Conservation (phyloP, 2,329 filamentous ascomycete species). For the Bretziella fagacearum region DNA sequence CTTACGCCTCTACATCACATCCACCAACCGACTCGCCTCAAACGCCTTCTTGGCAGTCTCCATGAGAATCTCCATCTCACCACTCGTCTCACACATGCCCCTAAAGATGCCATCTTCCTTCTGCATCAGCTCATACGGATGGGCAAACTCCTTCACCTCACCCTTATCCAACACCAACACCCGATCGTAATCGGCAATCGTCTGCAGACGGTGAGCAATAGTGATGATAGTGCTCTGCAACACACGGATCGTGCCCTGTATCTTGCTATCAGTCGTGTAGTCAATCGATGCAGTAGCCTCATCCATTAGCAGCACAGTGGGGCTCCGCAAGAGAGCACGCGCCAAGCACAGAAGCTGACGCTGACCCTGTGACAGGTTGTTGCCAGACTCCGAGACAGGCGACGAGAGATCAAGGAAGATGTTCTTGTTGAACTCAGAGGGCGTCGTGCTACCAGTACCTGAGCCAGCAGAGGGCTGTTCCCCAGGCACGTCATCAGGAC, state of each 20-base stretch:
- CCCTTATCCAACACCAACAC: conserved; percentile 89
- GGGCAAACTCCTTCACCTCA: conserved; percentile 71
- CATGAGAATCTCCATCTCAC: conserved; percentile 34
- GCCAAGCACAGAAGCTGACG: conserved; percentile 88
- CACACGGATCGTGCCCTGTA: conserved; percentile 91
- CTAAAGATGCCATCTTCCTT: conserved; percentile 48
- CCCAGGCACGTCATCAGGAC: conserved; percentile 30
- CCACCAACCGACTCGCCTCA: conserved; percentile 25
- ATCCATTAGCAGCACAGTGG: conserved; percentile 95
- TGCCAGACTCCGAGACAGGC: conserved; percentile 72
- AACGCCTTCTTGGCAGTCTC: conserved; percentile 40
- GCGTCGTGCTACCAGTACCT: conserved; percentile 17
- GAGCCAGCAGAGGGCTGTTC: conserved; percentile 8
- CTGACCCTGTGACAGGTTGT: conserved; percentile 90
- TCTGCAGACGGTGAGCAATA: conserved; percentile 88
- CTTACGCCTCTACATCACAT: conserved; percentile 16
- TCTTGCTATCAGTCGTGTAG: conserved; percentile 87
- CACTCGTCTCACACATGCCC: conserved; percentile 49
- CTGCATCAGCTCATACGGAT: conserved; percentile 66
- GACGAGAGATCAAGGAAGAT: conserved; percentile 78
- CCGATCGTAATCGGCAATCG: conserved; percentile 96
- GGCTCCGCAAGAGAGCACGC: conserved; percentile 76
- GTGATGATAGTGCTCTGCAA: conserved; percentile 88
- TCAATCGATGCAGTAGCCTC: conserved; percentile 96
- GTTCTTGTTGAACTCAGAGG: conserved; percentile 67